Base-by-base conservation (phyloP, 495 filamentous ascomycete genomes). In the Hypoxylon cercidicola region DNA sequence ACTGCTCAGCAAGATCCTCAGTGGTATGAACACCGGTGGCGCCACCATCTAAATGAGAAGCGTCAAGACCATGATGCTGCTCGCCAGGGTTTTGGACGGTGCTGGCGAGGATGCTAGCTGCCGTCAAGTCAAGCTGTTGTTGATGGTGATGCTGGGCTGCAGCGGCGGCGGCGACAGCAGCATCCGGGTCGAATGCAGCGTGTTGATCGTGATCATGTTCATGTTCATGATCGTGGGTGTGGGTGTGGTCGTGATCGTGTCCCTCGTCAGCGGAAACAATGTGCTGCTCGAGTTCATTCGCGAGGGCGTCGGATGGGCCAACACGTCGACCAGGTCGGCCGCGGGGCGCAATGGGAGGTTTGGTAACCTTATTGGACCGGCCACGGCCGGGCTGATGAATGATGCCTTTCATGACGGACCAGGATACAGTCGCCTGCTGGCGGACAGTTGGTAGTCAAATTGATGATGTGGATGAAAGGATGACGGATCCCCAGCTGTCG, bases 351-450 rank as follows among this genome's bases (percentile, higher is more conserved):
- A 18, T 45, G 16, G 48, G 23, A 28, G 75, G 64, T 68, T 81
- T 82, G 55, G 75, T 73, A 64, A 81, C 73, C 69, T 79, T 79
- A 70, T 55, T 75, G 20, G 76, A 71, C 45, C 78, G 73, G 73
- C 78, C 74, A 51, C 77, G 77, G 62, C 52, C 64, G 40, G 72
- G 49, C 25, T 3, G 3, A 62, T 69, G 71, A 48, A 73, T 65
- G 60, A 75, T 62, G 59, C 73, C 67, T 52, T 74, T 74, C 71
- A 74, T 74, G 15, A 37, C n/a, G 44, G 60, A 43, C 46, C 64
- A 68, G 59, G 57, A 56, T 49, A 64, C 43, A 20, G 9, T 15
- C 55, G 71, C 69, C 71, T 72, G 71, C 71, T 74, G 71, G 71
- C 71, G 67, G 71, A 55, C 71, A 74, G 71, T 74, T 74, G 71